Conservation (phyloP, 202 grass and related monocot genomes). For the Miscanthus sacchariflorus region DNA sequence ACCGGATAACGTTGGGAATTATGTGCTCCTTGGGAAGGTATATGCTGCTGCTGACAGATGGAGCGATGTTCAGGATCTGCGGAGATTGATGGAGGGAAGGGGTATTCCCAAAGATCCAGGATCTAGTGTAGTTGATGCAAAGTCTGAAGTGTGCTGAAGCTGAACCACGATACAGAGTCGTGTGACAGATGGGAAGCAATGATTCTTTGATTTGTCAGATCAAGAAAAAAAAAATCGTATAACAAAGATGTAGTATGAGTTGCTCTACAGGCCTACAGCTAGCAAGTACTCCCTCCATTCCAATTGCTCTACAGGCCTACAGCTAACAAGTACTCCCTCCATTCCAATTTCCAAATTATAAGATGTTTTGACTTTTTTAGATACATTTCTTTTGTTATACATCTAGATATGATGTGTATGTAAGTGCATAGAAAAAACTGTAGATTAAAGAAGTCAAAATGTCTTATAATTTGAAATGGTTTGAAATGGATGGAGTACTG, state of each 20-base stretch:
- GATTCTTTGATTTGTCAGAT: neutral
- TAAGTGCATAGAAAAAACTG: too few species aligned
- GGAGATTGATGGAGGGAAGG: slow-evolving; percentile 64
- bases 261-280: too few species aligned
- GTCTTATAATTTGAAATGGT: too few species aligned
- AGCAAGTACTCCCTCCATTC: too few species aligned
- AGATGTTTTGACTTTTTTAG: too few species aligned
- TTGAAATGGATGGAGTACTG: too few species aligned
- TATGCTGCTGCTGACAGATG: slow-evolving; percentile 68
- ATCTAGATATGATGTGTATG: too few species aligned
- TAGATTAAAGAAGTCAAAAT: too few species aligned
- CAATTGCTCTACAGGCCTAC: too few species aligned
- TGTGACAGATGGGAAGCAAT: slow-evolving; percentile 1
- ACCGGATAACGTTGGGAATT: slow-evolving; percentile 66
- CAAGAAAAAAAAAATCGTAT: neutral
- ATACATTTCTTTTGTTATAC: too few species aligned
- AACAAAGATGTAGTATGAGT: neutral
- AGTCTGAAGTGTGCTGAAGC: slow-evolving; percentile 43
- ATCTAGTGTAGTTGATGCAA: slow-evolving; percentile 71
- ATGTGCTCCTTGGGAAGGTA: slow-evolving; percentile 77
- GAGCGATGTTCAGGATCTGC: slow-evolving; percentile 58
- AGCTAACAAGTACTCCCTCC: too few species aligned
- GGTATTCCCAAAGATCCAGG: slow-evolving; percentile 75
- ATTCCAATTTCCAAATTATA: too few species aligned
- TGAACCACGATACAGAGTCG: neutral